Evolutionary conservation across 1,284 basidiomycete species (phyloP), one percentile per base, ranked within the genome.

Genomic region (Somion occarium): DNA sequence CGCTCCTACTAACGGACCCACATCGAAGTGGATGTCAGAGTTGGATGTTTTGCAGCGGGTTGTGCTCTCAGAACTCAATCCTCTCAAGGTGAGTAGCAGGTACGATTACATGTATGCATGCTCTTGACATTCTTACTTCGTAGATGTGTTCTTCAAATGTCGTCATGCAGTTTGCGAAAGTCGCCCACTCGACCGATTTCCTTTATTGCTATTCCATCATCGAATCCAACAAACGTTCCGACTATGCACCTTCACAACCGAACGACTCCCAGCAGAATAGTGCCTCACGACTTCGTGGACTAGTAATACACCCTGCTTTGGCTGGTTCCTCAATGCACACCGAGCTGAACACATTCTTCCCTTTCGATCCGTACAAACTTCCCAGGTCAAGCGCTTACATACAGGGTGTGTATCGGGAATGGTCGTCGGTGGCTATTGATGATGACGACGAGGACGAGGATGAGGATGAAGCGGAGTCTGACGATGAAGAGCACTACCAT

Each of bases 341-440:
- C 4, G 91, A 94, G 53, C 75, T 98, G 45, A 93, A 95, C 64
- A 85, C 86, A 12, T 99, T 98, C 74, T 99, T 99, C 74, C 97
- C 97, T 0, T 99, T 99, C 65, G 97, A 99, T 66, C 97, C 97
- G 1, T 99, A 93, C 73, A 91, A 87, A 58, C 81, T 99, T 1
- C 89, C 91, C 1, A 76, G 78, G 49, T 89, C 87, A 44, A 71
- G 75, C 39, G 66, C 67, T n/a, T 90, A 83, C 59, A 86, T 91
- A 38, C 78, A 85, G 47, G 75, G 73, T 12, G 75, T 89, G 15
- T 91, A 91, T 59, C 73, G 89, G 37, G 88, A 90, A 55, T 91
- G 88, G 88, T 70, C 79, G 13, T 71, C 77, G 24, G 88, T 91
- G 2, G 83, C 85, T n/a, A 81, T 90, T 46, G 83, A 81, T 18